A percentile compares a stretch with the other conserved stretches of the same genome.
phyloP scores from a whole-genome alignment of 352 stramenopile genomes.

The Phytophthora tubulina region DNA sequence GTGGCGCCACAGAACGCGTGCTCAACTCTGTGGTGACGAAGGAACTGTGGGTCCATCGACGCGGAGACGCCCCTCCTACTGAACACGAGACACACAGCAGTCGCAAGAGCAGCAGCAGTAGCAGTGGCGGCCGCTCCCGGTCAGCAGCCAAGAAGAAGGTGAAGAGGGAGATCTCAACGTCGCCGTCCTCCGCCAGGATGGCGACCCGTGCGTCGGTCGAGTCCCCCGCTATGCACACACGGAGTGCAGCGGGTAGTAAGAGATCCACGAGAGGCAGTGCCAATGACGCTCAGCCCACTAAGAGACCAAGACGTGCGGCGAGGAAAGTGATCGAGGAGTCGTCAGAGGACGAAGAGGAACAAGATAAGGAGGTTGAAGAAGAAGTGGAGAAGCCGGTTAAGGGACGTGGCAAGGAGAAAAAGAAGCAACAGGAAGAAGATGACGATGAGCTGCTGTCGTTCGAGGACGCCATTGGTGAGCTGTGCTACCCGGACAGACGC shows the following conservation, averaged over 20 bases:
- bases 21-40: slow-evolving; percentile 68
- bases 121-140: not conserved
- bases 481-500: slow-evolving; percentile 69
- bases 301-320: slow-evolving; percentile 37
- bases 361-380: slow-evolving; percentile 23
- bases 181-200: slow-evolving; percentile 9
- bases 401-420: slow-evolving; percentile 8
- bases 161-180: slow-evolving; percentile 10
- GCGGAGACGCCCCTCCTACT: slow-evolving; percentile 13
- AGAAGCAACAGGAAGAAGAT: slow-evolving; percentile 17
- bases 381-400: slow-evolving; percentile 24
- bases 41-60: slow-evolving; percentile 64
- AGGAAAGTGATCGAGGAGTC: slow-evolving; percentile 35
- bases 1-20: slow-evolving; percentile 58
- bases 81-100: slow-evolving; percentile 16
- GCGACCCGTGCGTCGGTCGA: slow-evolving; percentile 23
- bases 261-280: slow-evolving; percentile 19
- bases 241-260: slow-evolving; percentile 25
- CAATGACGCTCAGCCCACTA: slow-evolving; percentile 24
- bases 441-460: slow-evolving; percentile 25
- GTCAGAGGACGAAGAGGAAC: slow-evolving; percentile 32
- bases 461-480: slow-evolving; percentile 68
- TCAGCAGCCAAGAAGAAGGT: slow-evolving; percentile 27
- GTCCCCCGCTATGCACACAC: slow-evolving; percentile 31
- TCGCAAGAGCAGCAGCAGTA: slow-evolving; percentile 7